phyloP scores from a whole-genome alignment of 257 asterid species.

The Ilex asprella region DNA sequence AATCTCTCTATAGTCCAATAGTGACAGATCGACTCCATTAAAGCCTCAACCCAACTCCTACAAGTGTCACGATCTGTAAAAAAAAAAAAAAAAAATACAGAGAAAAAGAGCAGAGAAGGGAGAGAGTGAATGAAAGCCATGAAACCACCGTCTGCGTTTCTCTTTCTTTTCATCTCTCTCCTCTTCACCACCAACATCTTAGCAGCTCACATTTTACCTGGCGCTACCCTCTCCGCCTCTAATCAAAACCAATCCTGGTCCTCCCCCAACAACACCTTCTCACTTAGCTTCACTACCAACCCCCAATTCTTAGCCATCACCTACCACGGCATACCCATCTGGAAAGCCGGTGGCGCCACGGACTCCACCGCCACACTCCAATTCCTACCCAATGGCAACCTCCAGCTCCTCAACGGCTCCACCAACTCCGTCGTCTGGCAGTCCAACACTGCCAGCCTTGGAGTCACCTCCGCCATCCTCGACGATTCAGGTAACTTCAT shows the following conservation, averaged over 20 bases:
- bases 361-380: not conserved
- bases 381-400: not conserved
- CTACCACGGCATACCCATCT: not conserved
- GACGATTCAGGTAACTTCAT: not conserved
- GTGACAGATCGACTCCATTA: too few relatives aligned
- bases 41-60: too few relatives aligned
- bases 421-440: slow-evolving; percentile 5
- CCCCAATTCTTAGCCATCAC: not conserved
- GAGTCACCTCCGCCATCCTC: not conserved
- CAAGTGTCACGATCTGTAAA: too few relatives aligned
- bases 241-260: not conserved
- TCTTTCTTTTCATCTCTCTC: too few relatives aligned
- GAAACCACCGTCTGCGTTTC: too few relatives aligned
- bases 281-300: not conserved
- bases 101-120: too few relatives aligned
- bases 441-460: not conserved
- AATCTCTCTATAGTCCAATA: too few relatives aligned
- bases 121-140: too few relatives aligned
- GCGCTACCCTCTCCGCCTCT: not conserved
- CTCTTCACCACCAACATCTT: not conserved
- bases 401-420: slow-evolving; percentile 4
- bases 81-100: too few relatives aligned
- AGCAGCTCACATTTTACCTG: not conserved
- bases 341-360: slow-evolving; percentile 1
- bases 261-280: not conserved